Base-by-base conservation (phyloP, 2,329 filamentous ascomycete genomes). In the Colletotrichum sp. region DNA sequence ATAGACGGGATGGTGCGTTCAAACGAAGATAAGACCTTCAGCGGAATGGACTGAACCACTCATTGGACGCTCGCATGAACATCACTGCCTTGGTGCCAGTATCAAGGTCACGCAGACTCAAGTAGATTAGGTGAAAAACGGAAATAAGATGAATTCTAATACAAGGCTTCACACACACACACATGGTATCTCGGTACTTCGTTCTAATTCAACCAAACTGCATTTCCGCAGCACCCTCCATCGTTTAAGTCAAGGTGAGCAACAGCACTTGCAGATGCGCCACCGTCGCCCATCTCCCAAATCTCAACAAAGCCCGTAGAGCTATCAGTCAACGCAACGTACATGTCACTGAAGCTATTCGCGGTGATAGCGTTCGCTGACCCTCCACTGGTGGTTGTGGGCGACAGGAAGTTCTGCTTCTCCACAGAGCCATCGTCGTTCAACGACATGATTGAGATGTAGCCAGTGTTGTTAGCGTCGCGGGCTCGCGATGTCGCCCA, bases 281-380 rank as follows among this genome's bases (percentile, higher is more conserved):
- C 76, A 49, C 80, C 77, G 5, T 75, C 78, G 2, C 72, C 71
- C 61, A 82, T 77, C 77, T 83, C 79, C 83, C 82, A 85, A 6
- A 85, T 79, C 78, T 85, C 80, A 8, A 85, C 73, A 55, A 83
- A 83, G 7, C 83, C 82, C 11, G 78, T 80, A 16, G 79, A 82
- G 69, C 81, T 83, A 61, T 85, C 83, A 8, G 83, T 84, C 22
- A 85, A 69, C 0, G 80, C 82, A 8, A 82, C 82, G 44, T 82
- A 79, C 16, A 78, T 72, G 49, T 85, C 83, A 29, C 80, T 79
- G 57, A 83, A 84, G 4, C 74, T 77, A 13, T 80, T 80, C 3
- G 84, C 79, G 3, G 81, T 72, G 7, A 85, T 80, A 1, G 82
- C 81, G 66, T 85, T 85, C 19, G 83, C 82, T 16, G 79, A 80